Conservation (phyloP, 306 rosid species). For the Cicer chorassanicum region DNA sequence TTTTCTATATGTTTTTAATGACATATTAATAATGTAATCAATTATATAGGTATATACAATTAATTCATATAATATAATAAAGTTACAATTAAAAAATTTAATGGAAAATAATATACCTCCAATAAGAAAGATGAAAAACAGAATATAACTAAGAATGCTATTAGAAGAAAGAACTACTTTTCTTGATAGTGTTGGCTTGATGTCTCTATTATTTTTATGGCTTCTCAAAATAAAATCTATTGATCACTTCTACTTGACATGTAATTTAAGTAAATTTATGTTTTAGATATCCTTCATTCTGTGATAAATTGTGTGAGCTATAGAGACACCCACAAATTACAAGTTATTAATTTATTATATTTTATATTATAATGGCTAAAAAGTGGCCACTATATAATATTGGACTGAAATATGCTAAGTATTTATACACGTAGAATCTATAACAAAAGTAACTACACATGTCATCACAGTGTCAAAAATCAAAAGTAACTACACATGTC, state of each 20-base stretch:
- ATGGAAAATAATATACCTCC: conserved; percentile 28
- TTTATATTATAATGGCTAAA: not conserved
- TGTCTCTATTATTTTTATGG: not conserved
- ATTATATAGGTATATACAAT: too few species aligned
- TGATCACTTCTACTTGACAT: not conserved
- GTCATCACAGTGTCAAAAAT: conserved; percentile 11
- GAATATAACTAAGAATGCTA: conserved; percentile 35
- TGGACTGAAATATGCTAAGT: conserved; percentile 9
- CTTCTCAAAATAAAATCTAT: too few species aligned
- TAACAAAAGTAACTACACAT: not conserved
- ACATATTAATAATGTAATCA: too few species aligned
- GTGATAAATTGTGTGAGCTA: too few species aligned
- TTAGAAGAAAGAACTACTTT: not conserved
- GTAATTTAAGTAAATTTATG: conserved; percentile 2
- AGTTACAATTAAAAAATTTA: not conserved
- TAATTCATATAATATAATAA: too few species aligned
- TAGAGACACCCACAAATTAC: too few species aligned
- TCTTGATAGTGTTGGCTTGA: conserved; percentile 32
- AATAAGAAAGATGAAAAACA: conserved; percentile 24
- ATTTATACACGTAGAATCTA: not conserved
- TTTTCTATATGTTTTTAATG: too few species aligned
- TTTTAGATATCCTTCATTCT: not conserved
- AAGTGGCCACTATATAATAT: conserved; percentile 24
- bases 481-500: not conserved
- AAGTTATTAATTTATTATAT: not conserved